Conservation (phyloP, 768 basidiomycete genomes). For the Collybia mongolica region DNA sequence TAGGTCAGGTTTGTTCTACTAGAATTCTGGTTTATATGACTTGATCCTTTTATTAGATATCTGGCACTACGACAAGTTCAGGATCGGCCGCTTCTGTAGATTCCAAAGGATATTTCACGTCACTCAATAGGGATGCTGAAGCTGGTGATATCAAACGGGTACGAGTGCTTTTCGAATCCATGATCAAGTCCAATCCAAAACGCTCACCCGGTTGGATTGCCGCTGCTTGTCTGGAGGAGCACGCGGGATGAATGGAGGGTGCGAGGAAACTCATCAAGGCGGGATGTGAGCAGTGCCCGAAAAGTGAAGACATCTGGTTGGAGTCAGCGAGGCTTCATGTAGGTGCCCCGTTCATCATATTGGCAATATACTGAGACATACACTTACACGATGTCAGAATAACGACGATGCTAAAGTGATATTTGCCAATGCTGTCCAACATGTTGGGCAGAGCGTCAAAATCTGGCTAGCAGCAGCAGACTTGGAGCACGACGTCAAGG, state of each 20-base stretch:
- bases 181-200: constrained; percentile 97
- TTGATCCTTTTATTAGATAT: constrained; percentile 44
- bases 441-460: constrained; percentile 92
- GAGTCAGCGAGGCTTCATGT: constrained; percentile 95
- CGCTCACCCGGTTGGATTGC: constrained; percentile 99
- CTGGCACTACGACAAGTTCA: constrained; percentile 62
- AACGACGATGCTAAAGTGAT: constrained; percentile 94
- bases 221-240: constrained; percentile 93
- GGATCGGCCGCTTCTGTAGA: constrained; percentile 88
- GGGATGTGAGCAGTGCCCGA: constrained; percentile 94
- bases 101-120: constrained; percentile 97
- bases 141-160: constrained; percentile 99
- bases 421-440: constrained; percentile 91
- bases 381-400: constrained; percentile 88
- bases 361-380: neutral
- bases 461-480: constrained; percentile 95
- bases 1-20: constrained; percentile 76
- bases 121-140: constrained; percentile 90
- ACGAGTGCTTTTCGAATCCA: constrained; percentile 91
- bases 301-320: constrained; percentile 98
- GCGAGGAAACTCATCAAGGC: constrained; percentile 91
- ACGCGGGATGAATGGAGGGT: constrained; percentile 94
- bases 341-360: constrained; percentile 26
- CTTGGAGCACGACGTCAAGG: constrained; percentile 78
- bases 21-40: neutral